Conservation (phyloP, 768 basidiomycete genomes). For the Mycena vitilis region DNA sequence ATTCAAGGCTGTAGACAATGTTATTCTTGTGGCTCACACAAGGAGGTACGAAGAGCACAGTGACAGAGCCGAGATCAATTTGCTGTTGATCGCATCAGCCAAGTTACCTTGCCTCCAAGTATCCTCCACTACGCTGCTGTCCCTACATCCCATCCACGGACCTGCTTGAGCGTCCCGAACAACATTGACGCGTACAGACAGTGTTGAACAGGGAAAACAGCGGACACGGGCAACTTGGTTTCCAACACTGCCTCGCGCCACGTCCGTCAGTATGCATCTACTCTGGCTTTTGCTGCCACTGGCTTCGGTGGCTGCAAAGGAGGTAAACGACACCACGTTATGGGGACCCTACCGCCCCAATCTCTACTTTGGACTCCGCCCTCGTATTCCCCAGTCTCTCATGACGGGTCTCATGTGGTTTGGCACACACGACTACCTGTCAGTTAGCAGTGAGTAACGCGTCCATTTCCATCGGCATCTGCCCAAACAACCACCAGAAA, state of each 20-base stretch:
- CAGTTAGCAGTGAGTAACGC: conserved; percentile 65
- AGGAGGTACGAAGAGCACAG: too few species aligned
- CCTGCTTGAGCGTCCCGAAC: neutral
- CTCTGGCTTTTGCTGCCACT: conserved; percentile 61
- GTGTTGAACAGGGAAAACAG: neutral
- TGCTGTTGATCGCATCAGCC: too few species aligned
- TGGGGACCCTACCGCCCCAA: conserved; percentile 94
- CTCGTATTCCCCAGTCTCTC: conserved; percentile 87
- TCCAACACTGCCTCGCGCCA: conserved; percentile 6
- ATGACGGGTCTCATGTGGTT: conserved; percentile 97
- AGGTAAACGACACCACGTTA: conserved; percentile 67
- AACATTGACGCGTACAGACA: neutral
- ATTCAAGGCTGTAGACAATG: too few species aligned
- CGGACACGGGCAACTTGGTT: too few species aligned
- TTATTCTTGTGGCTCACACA: too few species aligned
- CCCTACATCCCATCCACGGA: too few species aligned
- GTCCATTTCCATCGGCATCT: conserved; percentile 10
- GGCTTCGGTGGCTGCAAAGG: conserved; percentile 49
- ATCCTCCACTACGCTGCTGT: too few species aligned
- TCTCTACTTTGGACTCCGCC: conserved; percentile 94
- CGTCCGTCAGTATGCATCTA: conserved; percentile 51
- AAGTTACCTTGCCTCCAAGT: too few species aligned
- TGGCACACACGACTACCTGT: conserved; percentile 86
- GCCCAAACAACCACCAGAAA: conserved; percentile 55
- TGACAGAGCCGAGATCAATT: too few species aligned